These are phyloP conservation scores for Lasiodiplodia citricola DNA, from an alignment of 2,329 filamentous ascomycete species.

Conservation along the genomic window DNA sequence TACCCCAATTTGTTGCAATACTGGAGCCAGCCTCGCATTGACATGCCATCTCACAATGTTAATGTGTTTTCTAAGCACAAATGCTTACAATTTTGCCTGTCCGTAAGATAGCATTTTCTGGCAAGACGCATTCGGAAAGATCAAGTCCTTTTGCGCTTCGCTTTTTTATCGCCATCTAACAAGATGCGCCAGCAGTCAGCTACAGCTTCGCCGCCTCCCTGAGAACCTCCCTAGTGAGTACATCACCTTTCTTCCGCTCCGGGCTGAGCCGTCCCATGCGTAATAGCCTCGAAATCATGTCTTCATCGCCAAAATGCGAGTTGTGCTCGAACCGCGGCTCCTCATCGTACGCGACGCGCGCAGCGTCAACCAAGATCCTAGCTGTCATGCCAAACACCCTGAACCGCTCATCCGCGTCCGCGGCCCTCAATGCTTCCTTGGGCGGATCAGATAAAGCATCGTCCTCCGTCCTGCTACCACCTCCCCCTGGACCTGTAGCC, in stretches of 20 bases:
- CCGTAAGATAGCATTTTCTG: too few species aligned
- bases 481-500: too few species aligned
- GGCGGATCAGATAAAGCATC: neutral
- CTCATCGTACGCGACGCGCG: slow-evolving; percentile 79
- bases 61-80: too few species aligned
- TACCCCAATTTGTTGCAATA: too few species aligned
- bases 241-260: slow-evolving; percentile 56
- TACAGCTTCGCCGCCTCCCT: slow-evolving; percentile 56
- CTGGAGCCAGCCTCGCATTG: too few species aligned
- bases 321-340: slow-evolving; percentile 84
- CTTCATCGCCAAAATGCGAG: slow-evolving; percentile 68
- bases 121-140: too few species aligned
- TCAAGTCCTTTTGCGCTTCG: neutral
- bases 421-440: neutral
- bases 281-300: slow-evolving; percentile 64
- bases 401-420: slow-evolving; percentile 59
- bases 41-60: too few species aligned
- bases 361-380: slow-evolving; percentile 85
- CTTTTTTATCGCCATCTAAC: neutral
- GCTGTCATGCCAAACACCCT: slow-evolving; percentile 96
- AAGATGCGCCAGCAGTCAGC: neutral
- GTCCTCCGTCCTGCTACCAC: too few species aligned
- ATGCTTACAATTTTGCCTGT: too few species aligned
- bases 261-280: slow-evolving; percentile 62
- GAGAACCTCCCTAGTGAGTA: slow-evolving; percentile 58